Evolutionary conservation across 2,329 filamentous ascomycete genomes (phyloP).

Genomic region (Thelonectria discophora): DNA sequence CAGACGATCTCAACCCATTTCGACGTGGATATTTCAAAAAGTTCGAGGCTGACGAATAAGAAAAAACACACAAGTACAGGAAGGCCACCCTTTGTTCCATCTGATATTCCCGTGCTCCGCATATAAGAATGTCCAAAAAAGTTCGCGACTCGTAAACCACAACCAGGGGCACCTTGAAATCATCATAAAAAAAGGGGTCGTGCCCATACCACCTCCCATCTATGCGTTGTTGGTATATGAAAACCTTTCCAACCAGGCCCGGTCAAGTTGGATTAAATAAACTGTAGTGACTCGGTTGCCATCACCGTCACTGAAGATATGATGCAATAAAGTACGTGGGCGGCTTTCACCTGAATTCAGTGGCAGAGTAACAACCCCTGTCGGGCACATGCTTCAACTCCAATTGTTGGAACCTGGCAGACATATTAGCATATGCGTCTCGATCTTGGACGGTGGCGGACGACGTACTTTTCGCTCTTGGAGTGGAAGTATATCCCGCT

Average conservation of each 20-base stretch:
- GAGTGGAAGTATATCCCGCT: slow-evolving; percentile 98
- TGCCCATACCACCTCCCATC: slow-evolving; percentile 35
- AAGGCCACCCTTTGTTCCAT: slow-evolving; percentile 33
- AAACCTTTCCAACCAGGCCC: slow-evolving; percentile 23
- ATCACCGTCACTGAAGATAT: slow-evolving; percentile 7
- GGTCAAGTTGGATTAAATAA: slow-evolving; percentile 22
- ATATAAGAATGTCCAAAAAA: slow-evolving; percentile 30
- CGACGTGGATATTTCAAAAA: slow-evolving; percentile 66
- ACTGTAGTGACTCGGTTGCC: slow-evolving; percentile 17
- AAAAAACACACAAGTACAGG: slow-evolving; percentile 35
- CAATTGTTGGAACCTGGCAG: slow-evolving; percentile 83
- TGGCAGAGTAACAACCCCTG: slow-evolving; percentile 80
- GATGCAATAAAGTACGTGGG: not conserved
- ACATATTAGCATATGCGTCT: slow-evolving; percentile 6
- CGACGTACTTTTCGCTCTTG: slow-evolving; percentile 91
- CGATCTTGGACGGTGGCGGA: not conserved
- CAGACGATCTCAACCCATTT: slow-evolving; percentile 69
- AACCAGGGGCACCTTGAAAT: slow-evolving; percentile 26
- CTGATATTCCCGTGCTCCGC: slow-evolving; percentile 38
- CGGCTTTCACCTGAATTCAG: slow-evolving; percentile 73
- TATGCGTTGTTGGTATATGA: slow-evolving; percentile 34
- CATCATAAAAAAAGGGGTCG: slow-evolving; percentile 34
- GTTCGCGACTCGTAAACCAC: slow-evolving; percentile 28
- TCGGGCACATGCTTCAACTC: slow-evolving; percentile 90
- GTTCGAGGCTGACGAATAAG: slow-evolving; percentile 54